Conservation (phyloP, 1,284 basidiomycete species). For the Trichosporon sp. region DNA sequence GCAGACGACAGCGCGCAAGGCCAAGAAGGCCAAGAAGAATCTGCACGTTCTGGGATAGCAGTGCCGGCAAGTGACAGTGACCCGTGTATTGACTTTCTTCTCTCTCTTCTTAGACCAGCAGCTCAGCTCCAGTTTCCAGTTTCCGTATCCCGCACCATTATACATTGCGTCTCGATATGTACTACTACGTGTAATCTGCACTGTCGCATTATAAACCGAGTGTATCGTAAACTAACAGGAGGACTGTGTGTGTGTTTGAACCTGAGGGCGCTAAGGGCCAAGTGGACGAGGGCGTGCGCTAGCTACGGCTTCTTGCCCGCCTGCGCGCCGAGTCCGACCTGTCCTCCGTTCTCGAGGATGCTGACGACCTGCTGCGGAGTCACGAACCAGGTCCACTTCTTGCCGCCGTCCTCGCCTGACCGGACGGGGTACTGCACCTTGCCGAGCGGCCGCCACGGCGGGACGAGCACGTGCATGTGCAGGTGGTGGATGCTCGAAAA, state of each 20-base stretch:
- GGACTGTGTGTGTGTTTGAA: too few relatives aligned
- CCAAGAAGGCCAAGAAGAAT: constrained; percentile 45
- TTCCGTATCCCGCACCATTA: not conserved
- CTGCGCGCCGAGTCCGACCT: constrained; percentile 52
- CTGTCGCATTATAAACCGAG: not conserved
- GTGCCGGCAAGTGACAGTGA: constrained; percentile 7
- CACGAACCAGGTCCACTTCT: constrained; percentile 74
- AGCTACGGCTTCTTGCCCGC: not conserved
- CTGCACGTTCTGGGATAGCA: constrained; percentile 39
- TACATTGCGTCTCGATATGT: not conserved
- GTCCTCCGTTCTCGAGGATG: constrained; percentile 59
- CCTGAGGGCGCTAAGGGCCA: too few relatives aligned
- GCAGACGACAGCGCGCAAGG: constrained; percentile 33
- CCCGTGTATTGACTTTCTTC: not conserved
- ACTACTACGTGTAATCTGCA: not conserved
- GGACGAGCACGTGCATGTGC: constrained; percentile 69
- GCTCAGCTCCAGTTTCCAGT: not conserved
- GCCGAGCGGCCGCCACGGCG: constrained; percentile 59
- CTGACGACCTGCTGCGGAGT: constrained; percentile 60
- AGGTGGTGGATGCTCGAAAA: constrained; percentile 74
- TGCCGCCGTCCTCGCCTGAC: constrained; percentile 46
- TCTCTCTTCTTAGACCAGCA: not conserved
- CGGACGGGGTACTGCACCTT: constrained; percentile 60
- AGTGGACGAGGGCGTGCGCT: not conserved
- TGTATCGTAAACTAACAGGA: not conserved